Base-by-base conservation (phyloP, 768 basidiomycete species). In the Guyanaporus albipodus region DNA sequence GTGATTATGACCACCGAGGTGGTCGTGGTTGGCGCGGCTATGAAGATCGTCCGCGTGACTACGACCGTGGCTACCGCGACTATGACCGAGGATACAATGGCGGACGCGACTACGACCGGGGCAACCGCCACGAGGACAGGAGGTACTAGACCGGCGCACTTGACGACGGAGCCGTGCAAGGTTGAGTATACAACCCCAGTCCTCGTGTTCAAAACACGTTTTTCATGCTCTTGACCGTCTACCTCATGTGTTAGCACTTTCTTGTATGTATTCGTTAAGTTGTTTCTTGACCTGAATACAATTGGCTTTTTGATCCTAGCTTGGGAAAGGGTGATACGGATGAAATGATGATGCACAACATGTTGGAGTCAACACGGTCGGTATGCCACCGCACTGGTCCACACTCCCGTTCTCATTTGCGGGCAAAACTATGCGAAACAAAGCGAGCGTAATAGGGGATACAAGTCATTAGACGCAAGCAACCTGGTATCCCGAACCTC, bases 1-100 rank as follows among this genome's bases (percentile, higher is more conserved):
- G 84, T 17, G 83, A 82, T 52, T 66, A 71, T 41, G 82, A 85
- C 32, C 72, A 75, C 56, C 80, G 76, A 29, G 70, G 80, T 4
- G 39, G 42, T 24, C 22, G 42, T n/a, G 69, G 46, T 8, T 36
- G 34, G 34, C 34, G 46, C 7, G 71, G 27, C 69, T 54, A 61
- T 46, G 72, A 72, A 4, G 71, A 70, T 6, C 64, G 59, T 7
- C 49, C 59, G 0, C 59, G 59, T 4, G 60, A 62, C 3, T 10
- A 42, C 34, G 57, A 59, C 43, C 74, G 79, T 55, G 76, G 73
- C 45, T 70, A 61, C 35, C 60, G 70, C 17, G 71, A 69, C 18
- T 61, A 71, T 43, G 74, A 73, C 38, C 65, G 69, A 57, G 58
- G 60, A 17, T 59, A 61, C 18, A 66, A 58, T 27, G 59, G 67